phyloP scores from a whole-genome alignment of 345 rosid genomes.

The Gossypium rotundifolium region DNA sequence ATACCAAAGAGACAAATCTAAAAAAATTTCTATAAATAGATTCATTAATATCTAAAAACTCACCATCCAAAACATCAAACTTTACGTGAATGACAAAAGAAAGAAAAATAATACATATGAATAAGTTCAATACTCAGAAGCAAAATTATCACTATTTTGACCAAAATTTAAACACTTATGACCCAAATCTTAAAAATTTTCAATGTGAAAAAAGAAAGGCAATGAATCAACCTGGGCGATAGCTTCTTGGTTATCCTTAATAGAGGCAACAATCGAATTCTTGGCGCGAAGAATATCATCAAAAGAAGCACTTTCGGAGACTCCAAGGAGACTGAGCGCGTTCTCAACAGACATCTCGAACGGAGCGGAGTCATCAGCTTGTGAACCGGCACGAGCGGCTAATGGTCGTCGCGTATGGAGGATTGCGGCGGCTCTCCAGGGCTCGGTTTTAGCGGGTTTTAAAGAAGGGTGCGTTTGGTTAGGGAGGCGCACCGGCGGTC shows the following conservation, averaged over 20 bases:
- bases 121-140: not conserved
- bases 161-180: not conserved
- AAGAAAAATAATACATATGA: not conserved
- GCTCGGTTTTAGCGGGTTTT: slow-evolving; percentile 26
- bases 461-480: slow-evolving; percentile 5
- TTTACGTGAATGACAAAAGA: not conserved
- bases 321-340: slow-evolving; percentile 93
- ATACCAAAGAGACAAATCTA: not conserved
- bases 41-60: not conserved
- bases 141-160: not conserved
- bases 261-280: slow-evolving; percentile 62
- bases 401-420: slow-evolving; percentile 32
- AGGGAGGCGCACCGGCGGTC: slow-evolving; percentile 19
- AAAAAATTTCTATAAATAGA: not conserved
- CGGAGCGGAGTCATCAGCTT: slow-evolving; percentile 85
- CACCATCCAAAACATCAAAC: not conserved
- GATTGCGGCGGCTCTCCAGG: slow-evolving; percentile 34
- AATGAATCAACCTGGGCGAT: slow-evolving; percentile 57
- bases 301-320: slow-evolving; percentile 76
- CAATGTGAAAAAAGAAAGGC: not conserved
- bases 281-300: slow-evolving; percentile 95
- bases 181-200: not conserved
- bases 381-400: slow-evolving; percentile 48
- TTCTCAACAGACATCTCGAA: slow-evolving; percentile 92
- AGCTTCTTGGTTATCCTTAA: slow-evolving; percentile 71